Conservation (phyloP, 1,139 yeast species). For the Yamadazyma diospyri region DNA sequence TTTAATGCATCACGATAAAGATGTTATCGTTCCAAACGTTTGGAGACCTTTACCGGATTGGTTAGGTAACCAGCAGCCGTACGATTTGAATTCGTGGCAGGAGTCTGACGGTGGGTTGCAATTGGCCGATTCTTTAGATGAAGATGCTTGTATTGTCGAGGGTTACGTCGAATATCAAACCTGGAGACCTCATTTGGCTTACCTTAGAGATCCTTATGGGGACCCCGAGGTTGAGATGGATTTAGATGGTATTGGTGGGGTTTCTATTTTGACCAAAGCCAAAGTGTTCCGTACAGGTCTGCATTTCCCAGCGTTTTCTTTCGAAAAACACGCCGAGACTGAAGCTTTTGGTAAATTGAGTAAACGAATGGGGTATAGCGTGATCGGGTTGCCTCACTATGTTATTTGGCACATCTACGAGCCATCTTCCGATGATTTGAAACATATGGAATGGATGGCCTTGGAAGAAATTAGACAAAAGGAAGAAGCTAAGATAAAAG, state of each 20-base stretch:
- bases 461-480: constrained; percentile 76
- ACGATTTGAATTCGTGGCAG: constrained; percentile 88
- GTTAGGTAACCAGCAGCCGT: constrained; percentile 87
- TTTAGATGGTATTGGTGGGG: constrained; percentile 90
- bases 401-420: constrained; percentile 93
- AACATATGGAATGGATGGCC: constrained; percentile 97
- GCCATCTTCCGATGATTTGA: constrained; percentile 80
- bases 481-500: constrained; percentile 62
- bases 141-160: constrained; percentile 87
- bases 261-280: constrained; percentile 77
- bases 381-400: constrained; percentile 83
- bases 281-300: constrained; percentile 76
- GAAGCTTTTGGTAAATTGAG: constrained; percentile 90
- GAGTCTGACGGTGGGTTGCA: constrained; percentile 82
- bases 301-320: constrained; percentile 87
- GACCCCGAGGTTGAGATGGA: constrained; percentile 86
- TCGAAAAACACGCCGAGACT: constrained; percentile 89
- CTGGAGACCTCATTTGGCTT: constrained; percentile 90
- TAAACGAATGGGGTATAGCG: constrained; percentile 75
- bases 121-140: constrained; percentile 72
- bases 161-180: constrained; percentile 92
- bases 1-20: constrained; percentile 52
- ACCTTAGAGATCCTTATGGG: constrained; percentile 80
- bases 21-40: constrained; percentile 72
- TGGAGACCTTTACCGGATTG: constrained; percentile 93